A percentile compares a stretch with the other conserved stretches of the same genome.
Evolutionary conservation across 2,329 filamentous ascomycete species (phyloP).

Genomic region (Colletotrichum eremochloae): DNA sequence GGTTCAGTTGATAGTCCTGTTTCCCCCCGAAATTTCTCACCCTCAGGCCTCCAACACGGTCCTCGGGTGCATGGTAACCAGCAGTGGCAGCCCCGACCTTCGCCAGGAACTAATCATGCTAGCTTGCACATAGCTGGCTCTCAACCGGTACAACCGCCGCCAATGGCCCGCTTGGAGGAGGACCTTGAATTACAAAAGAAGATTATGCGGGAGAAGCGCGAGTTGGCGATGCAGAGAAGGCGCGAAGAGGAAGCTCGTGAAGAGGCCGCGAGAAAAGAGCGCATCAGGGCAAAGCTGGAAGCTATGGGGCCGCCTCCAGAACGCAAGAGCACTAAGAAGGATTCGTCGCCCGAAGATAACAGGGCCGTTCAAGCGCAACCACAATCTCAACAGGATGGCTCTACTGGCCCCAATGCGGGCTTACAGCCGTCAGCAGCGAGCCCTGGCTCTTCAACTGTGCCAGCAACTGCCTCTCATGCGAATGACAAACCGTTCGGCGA

Average conservation of each 20-base stretch:
- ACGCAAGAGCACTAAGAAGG: slow-evolving; percentile 69
- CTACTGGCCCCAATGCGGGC: slow-evolving; percentile 22
- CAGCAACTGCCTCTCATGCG: not conserved
- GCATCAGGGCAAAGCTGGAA: slow-evolving; percentile 79
- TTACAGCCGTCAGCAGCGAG: slow-evolving; percentile 29
- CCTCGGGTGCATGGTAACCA: slow-evolving; percentile 45
- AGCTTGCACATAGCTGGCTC: slow-evolving; percentile 52
- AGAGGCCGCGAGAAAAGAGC: slow-evolving; percentile 78
- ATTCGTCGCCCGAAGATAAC: slow-evolving; percentile 59
- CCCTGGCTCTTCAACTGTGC: slow-evolving; percentile 23
- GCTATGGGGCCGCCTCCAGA: slow-evolving; percentile 76
- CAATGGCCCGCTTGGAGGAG: slow-evolving; percentile 58
- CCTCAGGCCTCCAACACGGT: slow-evolving; percentile 52
- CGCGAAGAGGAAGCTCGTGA: slow-evolving; percentile 78
- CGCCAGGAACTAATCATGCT: slow-evolving; percentile 59
- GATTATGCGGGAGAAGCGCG: slow-evolving; percentile 79
- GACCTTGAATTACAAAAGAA: slow-evolving; percentile 76
- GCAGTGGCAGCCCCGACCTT: slow-evolving; percentile 51
- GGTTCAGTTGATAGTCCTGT: slow-evolving; percentile 65
- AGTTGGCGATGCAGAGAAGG: slow-evolving; percentile 76
- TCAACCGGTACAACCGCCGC: slow-evolving; percentile 51
- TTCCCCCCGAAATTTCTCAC: slow-evolving; percentile 60
- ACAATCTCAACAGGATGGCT: slow-evolving; percentile 45
- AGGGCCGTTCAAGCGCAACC: slow-evolving; percentile 47
- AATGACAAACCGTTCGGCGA: slow-evolving; percentile 31